Conservation (phyloP, 139 green algal species). For the Ostreobium quekettii region DNA sequence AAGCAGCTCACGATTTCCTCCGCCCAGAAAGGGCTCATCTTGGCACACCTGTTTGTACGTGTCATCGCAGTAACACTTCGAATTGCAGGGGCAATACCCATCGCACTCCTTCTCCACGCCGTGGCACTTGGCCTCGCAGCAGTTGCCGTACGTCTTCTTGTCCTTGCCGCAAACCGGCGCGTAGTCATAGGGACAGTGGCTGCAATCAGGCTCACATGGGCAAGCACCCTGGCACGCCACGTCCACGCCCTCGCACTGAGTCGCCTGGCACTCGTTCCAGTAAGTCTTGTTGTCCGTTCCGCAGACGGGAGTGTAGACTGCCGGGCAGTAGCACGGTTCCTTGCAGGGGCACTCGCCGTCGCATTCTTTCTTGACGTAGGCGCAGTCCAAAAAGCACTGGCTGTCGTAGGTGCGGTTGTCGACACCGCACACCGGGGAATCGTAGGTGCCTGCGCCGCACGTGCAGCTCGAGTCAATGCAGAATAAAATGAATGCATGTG, state of each 20-base stretch:
- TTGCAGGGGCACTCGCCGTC: constrained; percentile 12
- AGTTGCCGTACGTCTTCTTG: constrained; percentile 24
- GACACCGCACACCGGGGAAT: constrained; percentile 15
- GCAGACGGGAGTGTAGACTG: background rate
- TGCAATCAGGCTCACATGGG: background rate
- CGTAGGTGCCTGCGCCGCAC: too few relatives aligned
- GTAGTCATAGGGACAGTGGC: background rate
- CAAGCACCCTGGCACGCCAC: constrained; percentile 9
- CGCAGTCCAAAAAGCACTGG: constrained; percentile 11
- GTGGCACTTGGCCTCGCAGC: constrained; percentile 19
- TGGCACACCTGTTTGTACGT: too few relatives aligned
- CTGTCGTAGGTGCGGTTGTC: constrained; percentile 20
- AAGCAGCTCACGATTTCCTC: too few relatives aligned
- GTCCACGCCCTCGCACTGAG: constrained; percentile 12
- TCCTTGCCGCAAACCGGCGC: constrained; percentile 14
- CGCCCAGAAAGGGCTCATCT: too few relatives aligned
- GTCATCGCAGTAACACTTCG: too few relatives aligned
- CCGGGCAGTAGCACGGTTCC: constrained; percentile 17
- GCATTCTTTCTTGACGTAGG: too few relatives aligned
- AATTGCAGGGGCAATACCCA: constrained; percentile 5
- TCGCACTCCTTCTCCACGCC: background rate
- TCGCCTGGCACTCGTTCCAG: constrained; percentile 10
- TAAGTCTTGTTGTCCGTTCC: constrained; percentile 13
- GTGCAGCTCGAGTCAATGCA: too few relatives aligned
- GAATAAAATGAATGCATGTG: too few relatives aligned